A percentile compares a stretch with the other conserved stretches of the same genome.
phyloP scores from a whole-genome alignment of 805 yeast genomes.

The Yamadazyma ubonensis region DNA sequence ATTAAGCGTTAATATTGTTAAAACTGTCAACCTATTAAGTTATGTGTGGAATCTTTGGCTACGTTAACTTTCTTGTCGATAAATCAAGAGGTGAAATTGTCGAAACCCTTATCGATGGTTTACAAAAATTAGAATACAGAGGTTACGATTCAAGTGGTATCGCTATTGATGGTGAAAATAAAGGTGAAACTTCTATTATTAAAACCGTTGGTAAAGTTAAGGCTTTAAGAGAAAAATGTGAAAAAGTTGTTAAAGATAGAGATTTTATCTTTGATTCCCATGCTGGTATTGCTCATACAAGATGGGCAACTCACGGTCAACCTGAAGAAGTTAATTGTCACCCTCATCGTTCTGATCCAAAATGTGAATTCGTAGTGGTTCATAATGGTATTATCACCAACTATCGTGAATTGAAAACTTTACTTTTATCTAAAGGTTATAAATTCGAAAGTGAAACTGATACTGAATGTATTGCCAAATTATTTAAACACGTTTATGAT shows the following conservation, averaged over 20 bases:
- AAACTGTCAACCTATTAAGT: neutral
- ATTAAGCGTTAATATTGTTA: neutral
- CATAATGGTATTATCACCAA: constrained; percentile 99
- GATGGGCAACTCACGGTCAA: constrained; percentile 99
- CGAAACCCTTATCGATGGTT: constrained; percentile 83
- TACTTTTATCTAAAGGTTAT: constrained; percentile 76
- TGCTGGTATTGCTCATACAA: constrained; percentile 96
- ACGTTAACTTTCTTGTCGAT: constrained; percentile 92
- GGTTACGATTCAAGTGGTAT: constrained; percentile 98
- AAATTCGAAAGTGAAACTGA: constrained; percentile 90
- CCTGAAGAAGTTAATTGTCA: constrained; percentile 87
- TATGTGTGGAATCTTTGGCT: constrained; percentile 92
- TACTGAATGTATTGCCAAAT: constrained; percentile 95
- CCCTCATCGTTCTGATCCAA: constrained; percentile 88
- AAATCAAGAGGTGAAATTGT: constrained; percentile 90
- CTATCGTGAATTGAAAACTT: constrained; percentile 84
- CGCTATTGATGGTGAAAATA: constrained; percentile 87
- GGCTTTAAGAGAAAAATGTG: constrained; percentile 68
- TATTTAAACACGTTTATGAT: constrained; percentile 88
- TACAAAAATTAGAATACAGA: constrained; percentile 86
- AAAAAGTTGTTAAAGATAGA: constrained; percentile 50
- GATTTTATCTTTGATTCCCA: constrained; percentile 73
- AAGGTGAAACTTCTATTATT: constrained; percentile 67
- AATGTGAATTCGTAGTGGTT: constrained; percentile 84
- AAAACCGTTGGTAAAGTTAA: constrained; percentile 92